phyloP scores from a whole-genome alignment of 345 rosid species.

The Nephelium lappaceum region DNA sequence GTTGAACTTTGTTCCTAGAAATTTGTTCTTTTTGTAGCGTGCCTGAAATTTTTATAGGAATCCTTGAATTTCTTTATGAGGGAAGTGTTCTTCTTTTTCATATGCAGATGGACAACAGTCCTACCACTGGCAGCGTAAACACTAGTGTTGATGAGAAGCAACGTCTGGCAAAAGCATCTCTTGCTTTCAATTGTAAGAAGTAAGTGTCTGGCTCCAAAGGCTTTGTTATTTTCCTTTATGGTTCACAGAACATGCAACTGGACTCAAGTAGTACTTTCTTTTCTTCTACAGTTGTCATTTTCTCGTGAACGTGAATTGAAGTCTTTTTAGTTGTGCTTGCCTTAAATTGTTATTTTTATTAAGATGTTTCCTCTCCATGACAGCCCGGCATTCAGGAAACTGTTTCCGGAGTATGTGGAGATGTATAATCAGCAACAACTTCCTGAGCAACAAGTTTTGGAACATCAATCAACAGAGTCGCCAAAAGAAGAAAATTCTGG shows the following conservation, averaged over 20 bases:
- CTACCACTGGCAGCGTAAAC: constrained; percentile 95
- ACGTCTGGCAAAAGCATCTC: constrained; percentile 85
- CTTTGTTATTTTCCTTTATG: background rate
- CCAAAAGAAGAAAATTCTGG: constrained; percentile 43
- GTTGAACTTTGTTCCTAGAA: background rate
- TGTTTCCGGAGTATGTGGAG: constrained; percentile 94
- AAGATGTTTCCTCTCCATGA: constrained; percentile 13
- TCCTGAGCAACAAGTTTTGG: constrained; percentile 49
- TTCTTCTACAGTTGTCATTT: background rate
- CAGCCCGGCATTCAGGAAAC: constrained; percentile 86
- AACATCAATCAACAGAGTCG: constrained; percentile 41
- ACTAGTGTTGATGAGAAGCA: constrained; percentile 80
- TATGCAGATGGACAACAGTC: constrained; percentile 90
- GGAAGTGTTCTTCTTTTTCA: constrained; percentile 10
- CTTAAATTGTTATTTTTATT: constrained; percentile 1
- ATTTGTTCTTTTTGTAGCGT: background rate
- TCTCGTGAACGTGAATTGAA: background rate
- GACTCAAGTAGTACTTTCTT: background rate
- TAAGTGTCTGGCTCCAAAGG: constrained; percentile 41
- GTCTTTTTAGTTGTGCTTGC: background rate
- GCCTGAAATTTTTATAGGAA: constrained; percentile 12
- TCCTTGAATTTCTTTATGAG: constrained; percentile 6
- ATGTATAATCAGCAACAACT: constrained; percentile 65
- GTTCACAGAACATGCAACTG: background rate
- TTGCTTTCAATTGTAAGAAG: constrained; percentile 95